A percentile compares a stretch with the other conserved stretches of the same genome.
Conservation (phyloP, 306 rosid genomes). For the Rosa rugosa region DNA sequence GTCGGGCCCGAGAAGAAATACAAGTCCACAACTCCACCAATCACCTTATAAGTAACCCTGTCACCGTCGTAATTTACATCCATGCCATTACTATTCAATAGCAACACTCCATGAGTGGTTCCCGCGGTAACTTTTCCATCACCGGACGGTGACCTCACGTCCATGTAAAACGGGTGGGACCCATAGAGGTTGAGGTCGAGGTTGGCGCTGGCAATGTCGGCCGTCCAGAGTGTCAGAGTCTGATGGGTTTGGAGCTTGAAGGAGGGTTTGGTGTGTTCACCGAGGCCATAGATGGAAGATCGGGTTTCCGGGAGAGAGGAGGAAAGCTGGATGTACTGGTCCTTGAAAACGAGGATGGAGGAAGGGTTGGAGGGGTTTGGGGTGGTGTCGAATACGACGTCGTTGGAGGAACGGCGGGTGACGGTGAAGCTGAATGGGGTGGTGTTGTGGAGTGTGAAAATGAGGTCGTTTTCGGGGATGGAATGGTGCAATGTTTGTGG, state of each 20-base stretch:
- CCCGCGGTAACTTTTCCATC: conserved; percentile 50
- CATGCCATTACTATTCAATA: conserved; percentile 81
- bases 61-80: conserved; percentile 61
- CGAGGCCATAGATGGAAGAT: conserved; percentile 65
- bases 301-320: conserved; percentile 54
- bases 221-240: conserved; percentile 63
- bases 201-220: conserved; percentile 44
- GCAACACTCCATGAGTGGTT: conserved; percentile 70
- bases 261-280: conserved; percentile 70
- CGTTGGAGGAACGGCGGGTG: conserved; percentile 57
- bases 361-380: conserved; percentile 36
- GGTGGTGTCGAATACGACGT: conserved; percentile 53
- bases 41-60: conserved; percentile 60
- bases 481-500: not conserved
- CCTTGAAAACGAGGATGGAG: conserved; percentile 61
- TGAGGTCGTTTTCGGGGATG: conserved; percentile 39
- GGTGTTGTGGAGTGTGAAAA: conserved; percentile 61
- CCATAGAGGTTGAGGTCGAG: conserved; percentile 70
- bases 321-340: conserved; percentile 71
- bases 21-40: conserved; percentile 77
- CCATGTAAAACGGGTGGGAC: conserved; percentile 86
- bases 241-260: conserved; percentile 52
- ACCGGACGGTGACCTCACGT: conserved; percentile 47
- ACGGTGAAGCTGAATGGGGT: conserved; percentile 72
- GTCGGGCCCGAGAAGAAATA: conserved; percentile 71